These are phyloP conservation scores for Sonneratia alba DNA, from an alignment of 345 rosid species.

Conservation along the genomic window DNA sequence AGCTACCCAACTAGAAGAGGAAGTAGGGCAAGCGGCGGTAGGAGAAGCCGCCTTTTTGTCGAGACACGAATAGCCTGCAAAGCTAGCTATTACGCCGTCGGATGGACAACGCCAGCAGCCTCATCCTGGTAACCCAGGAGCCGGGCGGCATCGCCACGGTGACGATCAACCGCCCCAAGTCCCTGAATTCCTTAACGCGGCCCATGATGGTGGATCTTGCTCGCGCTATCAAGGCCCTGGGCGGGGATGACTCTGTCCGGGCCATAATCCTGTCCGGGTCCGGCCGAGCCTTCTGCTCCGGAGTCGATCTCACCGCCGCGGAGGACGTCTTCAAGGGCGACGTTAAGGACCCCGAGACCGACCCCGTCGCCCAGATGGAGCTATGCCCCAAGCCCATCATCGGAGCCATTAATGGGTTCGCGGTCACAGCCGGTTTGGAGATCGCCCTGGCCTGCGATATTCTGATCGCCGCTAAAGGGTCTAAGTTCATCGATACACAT, in stretches of 20 bases:
- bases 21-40: no score
- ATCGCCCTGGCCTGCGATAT: conserved; percentile 85
- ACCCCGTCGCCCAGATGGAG: conserved; percentile 78
- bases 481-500: conserved; percentile 84
- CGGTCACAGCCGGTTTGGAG: conserved; percentile 88
- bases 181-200: conserved; percentile 32
- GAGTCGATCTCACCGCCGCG: conserved; percentile 78
- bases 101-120: conserved; percentile 20
- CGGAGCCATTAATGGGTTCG: conserved; percentile 82
- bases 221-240: conserved; percentile 44
- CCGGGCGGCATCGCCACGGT: conserved; percentile 53
- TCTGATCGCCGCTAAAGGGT: conserved; percentile 60
- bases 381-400: conserved; percentile 67
- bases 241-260: conserved; percentile 42
- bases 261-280: conserved; percentile 61
- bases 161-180: conserved; percentile 82
- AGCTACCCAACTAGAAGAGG: no score
- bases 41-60: no score
- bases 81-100: neutral
- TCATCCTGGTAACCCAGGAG: conserved; percentile 48
- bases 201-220: conserved; percentile 73
- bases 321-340: conserved; percentile 90
- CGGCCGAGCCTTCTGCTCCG: conserved; percentile 85
- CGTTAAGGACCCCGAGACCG: conserved; percentile 66
- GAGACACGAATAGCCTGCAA: no score